phyloP scores from a whole-genome alignment of 805 yeast species.

The Maudiozyma barnettii region DNA sequence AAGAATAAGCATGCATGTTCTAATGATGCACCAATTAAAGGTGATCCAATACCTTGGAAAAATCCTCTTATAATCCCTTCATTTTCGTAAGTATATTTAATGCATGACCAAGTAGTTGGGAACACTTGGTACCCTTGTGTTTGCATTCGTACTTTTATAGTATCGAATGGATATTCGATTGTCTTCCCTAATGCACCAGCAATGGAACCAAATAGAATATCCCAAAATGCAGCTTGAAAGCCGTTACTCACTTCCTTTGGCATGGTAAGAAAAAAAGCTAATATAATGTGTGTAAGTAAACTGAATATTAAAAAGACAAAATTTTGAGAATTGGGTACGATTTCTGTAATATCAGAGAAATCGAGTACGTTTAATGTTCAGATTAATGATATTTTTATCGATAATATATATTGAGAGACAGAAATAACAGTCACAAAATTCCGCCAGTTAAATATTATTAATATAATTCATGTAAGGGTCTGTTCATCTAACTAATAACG shows the following conservation, averaged over 20 bases:
- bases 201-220: slow-evolving; percentile 32
- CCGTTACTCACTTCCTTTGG: background rate
- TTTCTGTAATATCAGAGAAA: too few species aligned
- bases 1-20: slow-evolving; percentile 78
- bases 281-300: too few species aligned
- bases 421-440: too few species aligned
- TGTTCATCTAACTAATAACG: too few species aligned
- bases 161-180: slow-evolving; percentile 88
- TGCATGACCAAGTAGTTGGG: slow-evolving; percentile 56
- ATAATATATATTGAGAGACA: too few species aligned
- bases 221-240: slow-evolving; percentile 21
- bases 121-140: slow-evolving; percentile 56
- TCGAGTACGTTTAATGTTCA: too few species aligned
- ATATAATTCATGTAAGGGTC: too few species aligned
- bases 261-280: background rate
- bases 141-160: slow-evolving; percentile 79
- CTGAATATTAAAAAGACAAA: too few species aligned
- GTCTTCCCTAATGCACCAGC: slow-evolving; percentile 80
- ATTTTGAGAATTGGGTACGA: too few species aligned
- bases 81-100: slow-evolving; percentile 44
- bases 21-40: slow-evolving; percentile 80
- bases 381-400: too few species aligned
- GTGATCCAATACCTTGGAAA: slow-evolving; percentile 70
- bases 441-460: too few species aligned
- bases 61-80: slow-evolving; percentile 72